Evolutionary conservation across 495 filamentous ascomycete genomes (phyloP), one percentile per base, ranked within the genome.

Genomic region (Hypoxylon lenormandii): DNA sequence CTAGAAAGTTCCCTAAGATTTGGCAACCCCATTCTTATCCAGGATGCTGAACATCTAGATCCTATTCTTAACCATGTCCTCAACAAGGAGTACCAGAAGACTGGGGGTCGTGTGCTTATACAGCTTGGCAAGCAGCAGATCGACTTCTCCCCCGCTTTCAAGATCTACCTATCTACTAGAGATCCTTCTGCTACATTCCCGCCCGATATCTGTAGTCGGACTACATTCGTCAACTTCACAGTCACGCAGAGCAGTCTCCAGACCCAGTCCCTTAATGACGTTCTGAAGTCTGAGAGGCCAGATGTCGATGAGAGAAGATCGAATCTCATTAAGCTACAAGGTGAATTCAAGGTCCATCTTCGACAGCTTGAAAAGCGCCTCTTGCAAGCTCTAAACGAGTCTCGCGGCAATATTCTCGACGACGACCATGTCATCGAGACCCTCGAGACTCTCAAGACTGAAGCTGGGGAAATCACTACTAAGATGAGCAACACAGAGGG

Each of bases 71-170:
- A 97, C 76, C 96, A 99, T 74, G 94, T 99, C 47, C 88, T 99
- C 77, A 99, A 99, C 81, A 98, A 98, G 78, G 95, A 99, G 74
- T 98, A 99, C 78, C 95, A 99, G 78, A 97, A 93, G 81, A 99
- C 95, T n/a, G 95, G 95, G 58, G 95, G 95, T 12, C 94, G 95
- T 85, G 95, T 99, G 37, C 86, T 99, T 48, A 98, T 98, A 62
- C 95, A 98, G 76, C 90, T 99, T 28, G 95, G 95, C 70, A 97
- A 94, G 78, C 96, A 99, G 80, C 94, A 98, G 77, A 99, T 99
- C 59, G 95, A 99, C 79, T 98, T 99, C 80, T 99, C 95, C 45
- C 96, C 95, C 10, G 88, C 94, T 1, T 99, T 99, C 85, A 94
- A 90, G 78, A 85, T 99, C 37, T 99, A 94, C 80, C 82, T 99